A percentile compares a stretch with the other conserved stretches of the same genome.
Evolutionary conservation across 441 rosid species (phyloP).

Genomic region (Omphalea diandra): DNA sequence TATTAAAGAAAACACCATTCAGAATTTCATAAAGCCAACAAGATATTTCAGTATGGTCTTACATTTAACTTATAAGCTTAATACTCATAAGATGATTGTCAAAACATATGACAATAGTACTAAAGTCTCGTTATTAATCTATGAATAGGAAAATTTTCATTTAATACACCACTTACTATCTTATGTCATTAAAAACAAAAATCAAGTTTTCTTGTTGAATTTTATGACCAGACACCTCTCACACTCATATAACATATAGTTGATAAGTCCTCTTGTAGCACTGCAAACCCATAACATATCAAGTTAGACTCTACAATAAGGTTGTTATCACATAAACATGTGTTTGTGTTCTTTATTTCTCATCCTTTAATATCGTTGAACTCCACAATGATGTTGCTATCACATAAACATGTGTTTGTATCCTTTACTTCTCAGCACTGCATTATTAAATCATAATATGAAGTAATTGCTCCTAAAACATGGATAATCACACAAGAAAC

Average conservation of each 20-base stretch:
- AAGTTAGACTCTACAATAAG: background rate
- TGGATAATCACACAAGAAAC: constrained; percentile 22
- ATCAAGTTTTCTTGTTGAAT: constrained; percentile 44
- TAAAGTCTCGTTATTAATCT: background rate
- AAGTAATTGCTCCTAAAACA: background rate
- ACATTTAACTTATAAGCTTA: background rate
- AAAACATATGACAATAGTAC: background rate
- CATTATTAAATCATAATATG: background rate
- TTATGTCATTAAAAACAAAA: constrained; percentile 3
- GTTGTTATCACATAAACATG: background rate
- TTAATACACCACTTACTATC: background rate
- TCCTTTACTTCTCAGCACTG: too few species aligned
- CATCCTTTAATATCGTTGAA: too few species aligned
- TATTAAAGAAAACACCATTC: background rate
- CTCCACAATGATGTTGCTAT: too few species aligned
- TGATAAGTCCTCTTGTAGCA: constrained; percentile 94
- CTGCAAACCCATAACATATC: constrained; percentile 39
- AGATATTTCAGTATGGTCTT: background rate
- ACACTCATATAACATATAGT: constrained; percentile 81
- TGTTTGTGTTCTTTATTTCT: background rate
- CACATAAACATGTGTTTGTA: too few species aligned
- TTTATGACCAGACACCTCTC: constrained; percentile 80
- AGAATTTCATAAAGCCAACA: background rate
- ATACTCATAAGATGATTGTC: background rate
- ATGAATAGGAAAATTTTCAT: constrained; percentile 2